Base-by-base conservation (phyloP, 768 basidiomycete species). In the Mycena venus region DNA sequence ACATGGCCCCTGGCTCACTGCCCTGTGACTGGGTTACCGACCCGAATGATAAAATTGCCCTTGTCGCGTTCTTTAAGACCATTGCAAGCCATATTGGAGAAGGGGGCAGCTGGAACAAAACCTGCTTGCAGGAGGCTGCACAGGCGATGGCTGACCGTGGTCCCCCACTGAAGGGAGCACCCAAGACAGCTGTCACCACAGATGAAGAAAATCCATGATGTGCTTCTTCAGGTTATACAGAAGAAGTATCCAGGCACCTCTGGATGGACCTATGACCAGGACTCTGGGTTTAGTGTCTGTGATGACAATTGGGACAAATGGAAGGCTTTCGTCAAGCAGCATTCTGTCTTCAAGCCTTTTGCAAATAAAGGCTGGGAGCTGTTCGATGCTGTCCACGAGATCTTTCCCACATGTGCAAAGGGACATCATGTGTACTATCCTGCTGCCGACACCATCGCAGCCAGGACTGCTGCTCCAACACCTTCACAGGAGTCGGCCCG, bases 311-410 rank as follows among this genome's bases (percentile, higher is more conserved):
- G 23, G 15, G 58, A 60, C 8, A 60, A 14, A 5, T 70, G 69
- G 69, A 61, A 70, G 36, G 42, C 8, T 2, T 70, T 70, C 51
- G 14, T 10, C 19, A 70, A 70, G 51, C 29, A 31, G 47, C 69
- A 70, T 32, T 7, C 69, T 1, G 29, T 70, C 49, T 70, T 70
- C 34, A 70, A 70, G 60, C 69, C 69, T 1, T 70, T 70, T 15
- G 69, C 69, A 15, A 62, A 60, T 38, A 62, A 61, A 23, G 69
- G 60, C 44, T 70, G 69, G 69, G 42, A 60, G 34, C 29, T 61
- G 21, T 70, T 59, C 23, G 69, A 60, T 31, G 31, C 32, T 32
- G 23, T 70, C 44, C 34, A 70, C 2, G 69, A 70, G 15, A 62
- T 61, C 27, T 31, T 70, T 32, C 69, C 60, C 25, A 38, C 47